These are phyloP conservation scores for Raffaelea ambrosiae DNA, from an alignment of 2,329 filamentous ascomycete genomes.

Conservation along the genomic window DNA sequence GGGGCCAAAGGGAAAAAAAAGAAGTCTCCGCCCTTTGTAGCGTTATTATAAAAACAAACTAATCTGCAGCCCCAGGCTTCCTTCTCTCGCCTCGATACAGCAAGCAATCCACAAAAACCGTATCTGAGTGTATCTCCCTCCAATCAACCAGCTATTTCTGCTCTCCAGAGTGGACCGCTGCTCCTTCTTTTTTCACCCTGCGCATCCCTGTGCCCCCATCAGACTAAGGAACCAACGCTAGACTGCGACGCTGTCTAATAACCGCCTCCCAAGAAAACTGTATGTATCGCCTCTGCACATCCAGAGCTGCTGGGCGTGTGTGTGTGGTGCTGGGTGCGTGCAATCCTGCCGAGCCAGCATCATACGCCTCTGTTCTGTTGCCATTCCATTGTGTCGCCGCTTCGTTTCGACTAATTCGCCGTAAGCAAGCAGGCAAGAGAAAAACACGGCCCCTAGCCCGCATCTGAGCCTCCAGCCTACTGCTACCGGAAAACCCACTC, in stretches of 20 bases:
- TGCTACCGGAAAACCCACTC: constrained; percentile 1
- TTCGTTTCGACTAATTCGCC: background rate
- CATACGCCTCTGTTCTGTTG: background rate
- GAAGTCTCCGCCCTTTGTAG: background rate
- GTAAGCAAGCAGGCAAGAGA: constrained; percentile 2
- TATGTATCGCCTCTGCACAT: no score
- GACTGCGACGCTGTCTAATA: background rate
- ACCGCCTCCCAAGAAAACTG: background rate
- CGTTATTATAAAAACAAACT: constrained; percentile 7
- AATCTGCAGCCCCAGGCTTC: background rate
- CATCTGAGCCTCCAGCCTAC: background rate
- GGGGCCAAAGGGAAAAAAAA: no score
- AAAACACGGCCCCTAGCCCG: background rate
- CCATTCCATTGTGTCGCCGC: background rate
- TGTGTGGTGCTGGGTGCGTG: background rate
- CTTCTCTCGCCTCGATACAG: background rate
- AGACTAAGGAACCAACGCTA: constrained; percentile 3
- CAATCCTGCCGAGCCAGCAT: background rate
- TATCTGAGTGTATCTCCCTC: background rate
- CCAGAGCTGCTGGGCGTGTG: no score
- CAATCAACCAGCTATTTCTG: background rate
- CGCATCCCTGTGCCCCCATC: constrained; percentile 3
- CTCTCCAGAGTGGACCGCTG: constrained; percentile 1
- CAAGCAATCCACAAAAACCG: background rate
- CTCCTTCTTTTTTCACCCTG: background rate